A percentile compares a stretch with the other conserved stretches of the same genome.
Evolutionary conservation across 2,329 filamentous ascomycete genomes (phyloP).

Genomic region (Colletotrichum neosansevieriae): DNA sequence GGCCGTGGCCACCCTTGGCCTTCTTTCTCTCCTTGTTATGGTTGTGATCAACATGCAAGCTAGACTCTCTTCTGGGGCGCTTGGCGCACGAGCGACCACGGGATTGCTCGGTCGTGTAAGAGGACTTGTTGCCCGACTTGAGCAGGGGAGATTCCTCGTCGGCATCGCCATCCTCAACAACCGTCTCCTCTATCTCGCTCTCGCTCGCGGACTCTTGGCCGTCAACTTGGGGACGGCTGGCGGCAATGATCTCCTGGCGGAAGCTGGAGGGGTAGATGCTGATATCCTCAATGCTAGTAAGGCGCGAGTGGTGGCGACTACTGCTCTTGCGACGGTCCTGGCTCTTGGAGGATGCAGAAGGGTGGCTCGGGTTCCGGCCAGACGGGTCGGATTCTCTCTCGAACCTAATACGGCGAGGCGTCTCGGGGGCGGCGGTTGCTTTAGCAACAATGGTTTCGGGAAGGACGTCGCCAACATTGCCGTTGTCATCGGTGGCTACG

Average conservation of each 20-base stretch:
- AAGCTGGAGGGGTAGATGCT: conserved; percentile 92
- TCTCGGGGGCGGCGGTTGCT: conserved; percentile 53
- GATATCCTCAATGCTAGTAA: conserved; percentile 77
- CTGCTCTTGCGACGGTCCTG: conserved; percentile 60
- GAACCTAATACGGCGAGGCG: conserved; percentile 56
- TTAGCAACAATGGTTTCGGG: conserved; percentile 71
- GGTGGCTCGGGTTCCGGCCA: conserved; percentile 43
- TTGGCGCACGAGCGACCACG: conserved; percentile 42
- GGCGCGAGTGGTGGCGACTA: conserved; percentile 66
- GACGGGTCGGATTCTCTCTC: conserved; percentile 48
- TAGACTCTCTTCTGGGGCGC: conserved; percentile 61
- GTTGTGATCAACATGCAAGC: conserved; percentile 77
- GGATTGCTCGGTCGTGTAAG: conserved; percentile 36
- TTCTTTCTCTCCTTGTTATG: conserved; percentile 80
- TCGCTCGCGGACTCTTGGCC: conserved; percentile 66
- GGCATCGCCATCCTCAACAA: conserved; percentile 56
- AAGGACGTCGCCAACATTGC: conserved; percentile 70
- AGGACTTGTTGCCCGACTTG: conserved; percentile 47
- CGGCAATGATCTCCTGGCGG: conserved; percentile 90
- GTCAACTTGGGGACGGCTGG: conserved; percentile 66
- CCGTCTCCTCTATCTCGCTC: conserved; percentile 63
- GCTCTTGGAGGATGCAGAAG: conserved; percentile 50
- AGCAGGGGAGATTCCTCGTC: conserved; percentile 63
- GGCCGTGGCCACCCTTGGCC: conserved; percentile 73
- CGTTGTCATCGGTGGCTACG: conserved; percentile 66